Evolutionary conservation across 805 yeast genomes (phyloP).

Genomic region (Gaillardinia entomophila): DNA sequence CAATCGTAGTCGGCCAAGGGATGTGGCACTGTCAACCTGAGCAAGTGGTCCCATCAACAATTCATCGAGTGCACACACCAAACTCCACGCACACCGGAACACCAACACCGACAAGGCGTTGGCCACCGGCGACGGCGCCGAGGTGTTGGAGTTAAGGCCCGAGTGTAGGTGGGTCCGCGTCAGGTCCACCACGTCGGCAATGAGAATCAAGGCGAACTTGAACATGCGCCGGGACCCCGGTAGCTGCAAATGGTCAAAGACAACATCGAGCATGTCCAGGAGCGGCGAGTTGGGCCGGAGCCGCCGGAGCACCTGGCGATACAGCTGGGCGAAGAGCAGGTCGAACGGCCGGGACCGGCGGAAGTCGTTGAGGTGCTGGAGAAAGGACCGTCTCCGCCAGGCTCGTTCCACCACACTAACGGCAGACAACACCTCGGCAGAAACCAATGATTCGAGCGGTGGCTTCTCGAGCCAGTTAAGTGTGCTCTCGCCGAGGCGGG

Average conservation of each 20-base stretch:
- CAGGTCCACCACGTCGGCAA: slow-evolving; percentile 13
- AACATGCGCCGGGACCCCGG: background rate
- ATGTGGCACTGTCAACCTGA: too few species aligned
- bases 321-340: background rate
- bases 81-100: slow-evolving; percentile 1
- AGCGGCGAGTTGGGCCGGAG: background rate
- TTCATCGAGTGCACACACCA: too few species aligned
- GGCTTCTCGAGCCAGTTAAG: too few species aligned
- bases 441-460: too few species aligned
- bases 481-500: background rate
- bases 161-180: slow-evolving; percentile 10
- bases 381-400: background rate
- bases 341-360: background rate
- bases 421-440: too few species aligned
- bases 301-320: background rate
- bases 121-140: background rate
- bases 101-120: slow-evolving; percentile 6
- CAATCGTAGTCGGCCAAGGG: slow-evolving; percentile 1
- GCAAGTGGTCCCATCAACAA: too few species aligned
- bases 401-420: too few species aligned
- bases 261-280: background rate
- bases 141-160: slow-evolving; percentile 15
- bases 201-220: slow-evolving; percentile 10
- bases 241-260: background rate
- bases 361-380: background rate